phyloP scores from a whole-genome alignment of 2,329 filamentous ascomycete genomes.

The Rosellinia necatrix region DNA sequence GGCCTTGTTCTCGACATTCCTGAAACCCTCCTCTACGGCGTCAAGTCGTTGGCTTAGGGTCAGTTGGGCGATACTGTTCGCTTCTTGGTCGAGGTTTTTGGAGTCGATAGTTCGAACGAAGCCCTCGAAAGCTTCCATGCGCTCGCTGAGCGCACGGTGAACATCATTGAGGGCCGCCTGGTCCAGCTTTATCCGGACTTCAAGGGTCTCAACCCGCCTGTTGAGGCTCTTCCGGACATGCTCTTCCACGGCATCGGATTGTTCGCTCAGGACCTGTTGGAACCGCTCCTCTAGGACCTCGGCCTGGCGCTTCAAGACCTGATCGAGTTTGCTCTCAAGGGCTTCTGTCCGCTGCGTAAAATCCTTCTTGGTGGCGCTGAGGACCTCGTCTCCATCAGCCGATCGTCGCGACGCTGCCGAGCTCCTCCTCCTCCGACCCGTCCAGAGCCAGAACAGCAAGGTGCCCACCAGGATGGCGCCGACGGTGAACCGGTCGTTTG shows the following conservation, averaged over 20 bases:
- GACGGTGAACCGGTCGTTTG: slow-evolving; percentile 17
- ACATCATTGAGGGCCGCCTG: slow-evolving; percentile 34
- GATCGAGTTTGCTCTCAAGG: slow-evolving; percentile 26
- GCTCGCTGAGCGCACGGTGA: slow-evolving; percentile 30
- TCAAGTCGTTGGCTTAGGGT: slow-evolving; percentile 33
- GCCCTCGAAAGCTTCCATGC: slow-evolving; percentile 34
- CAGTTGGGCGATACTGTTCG: slow-evolving; percentile 30
- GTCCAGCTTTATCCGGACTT: slow-evolving; percentile 34
- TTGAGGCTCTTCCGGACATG: slow-evolving; percentile 31
- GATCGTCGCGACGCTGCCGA: slow-evolving; percentile 1
- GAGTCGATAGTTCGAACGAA: slow-evolving; percentile 34
- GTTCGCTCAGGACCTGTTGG: slow-evolving; percentile 24
- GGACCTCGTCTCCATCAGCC: slow-evolving; percentile 14
- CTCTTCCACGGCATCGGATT: slow-evolving; percentile 28
- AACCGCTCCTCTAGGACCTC: slow-evolving; percentile 29
- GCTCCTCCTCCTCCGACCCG: slow-evolving; percentile 18
- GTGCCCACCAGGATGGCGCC: slow-evolving; percentile 22
- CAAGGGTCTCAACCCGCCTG: slow-evolving; percentile 33
- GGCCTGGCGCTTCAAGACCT: slow-evolving; percentile 22
- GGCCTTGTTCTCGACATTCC: slow-evolving; percentile 29
- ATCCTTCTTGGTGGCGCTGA: slow-evolving; percentile 24
- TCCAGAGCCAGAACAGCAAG: slow-evolving; percentile 22
- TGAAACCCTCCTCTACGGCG: slow-evolving; percentile 28
- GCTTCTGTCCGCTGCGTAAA: slow-evolving; percentile 27
- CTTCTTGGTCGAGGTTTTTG: slow-evolving; percentile 38